Evolutionary conservation across 192 early-diverging fungal species (phyloP).

Genomic region (Funneliformis mosseae): DNA sequence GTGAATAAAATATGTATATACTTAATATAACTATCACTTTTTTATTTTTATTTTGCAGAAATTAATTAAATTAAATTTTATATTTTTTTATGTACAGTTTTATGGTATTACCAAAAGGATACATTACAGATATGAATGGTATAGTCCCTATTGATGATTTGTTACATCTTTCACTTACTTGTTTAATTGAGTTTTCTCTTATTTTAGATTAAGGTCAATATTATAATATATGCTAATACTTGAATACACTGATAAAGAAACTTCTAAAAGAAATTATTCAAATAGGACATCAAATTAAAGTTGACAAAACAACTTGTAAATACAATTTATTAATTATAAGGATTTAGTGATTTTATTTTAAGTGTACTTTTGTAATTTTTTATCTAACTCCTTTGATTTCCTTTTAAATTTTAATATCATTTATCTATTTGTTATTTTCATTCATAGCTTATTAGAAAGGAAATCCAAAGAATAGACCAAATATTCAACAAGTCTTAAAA

Average conservation of each 20-base stretch:
- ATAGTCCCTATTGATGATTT: too few relatives aligned
- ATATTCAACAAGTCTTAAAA: neutral
- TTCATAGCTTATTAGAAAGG: constrained; percentile 9
- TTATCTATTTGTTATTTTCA: too few relatives aligned
- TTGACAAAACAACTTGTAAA: neutral
- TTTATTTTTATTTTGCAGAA: too few relatives aligned
- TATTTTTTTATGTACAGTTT: neutral
- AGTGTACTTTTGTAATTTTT: neutral
- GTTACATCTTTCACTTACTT: neutral
- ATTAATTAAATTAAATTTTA: too few relatives aligned
- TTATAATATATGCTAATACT: neutral
- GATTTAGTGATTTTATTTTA: neutral
- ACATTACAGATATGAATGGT: too few relatives aligned
- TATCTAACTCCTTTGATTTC: neutral
- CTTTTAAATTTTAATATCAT: too few relatives aligned
- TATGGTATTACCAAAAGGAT: constrained; percentile 10
- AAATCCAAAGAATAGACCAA: constrained; percentile 23
- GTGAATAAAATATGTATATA: too few relatives aligned
- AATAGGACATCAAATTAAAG: neutral
- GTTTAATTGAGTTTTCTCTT: neutral
- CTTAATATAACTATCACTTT: too few relatives aligned
- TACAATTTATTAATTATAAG: neutral
- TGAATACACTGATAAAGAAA: constrained; percentile 8
- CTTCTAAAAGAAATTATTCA: neutral
- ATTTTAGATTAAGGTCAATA: neutral